phyloP scores from a whole-genome alignment of 2,329 filamentous ascomycete genomes.

The Rhinocladiella mackenziei region DNA sequence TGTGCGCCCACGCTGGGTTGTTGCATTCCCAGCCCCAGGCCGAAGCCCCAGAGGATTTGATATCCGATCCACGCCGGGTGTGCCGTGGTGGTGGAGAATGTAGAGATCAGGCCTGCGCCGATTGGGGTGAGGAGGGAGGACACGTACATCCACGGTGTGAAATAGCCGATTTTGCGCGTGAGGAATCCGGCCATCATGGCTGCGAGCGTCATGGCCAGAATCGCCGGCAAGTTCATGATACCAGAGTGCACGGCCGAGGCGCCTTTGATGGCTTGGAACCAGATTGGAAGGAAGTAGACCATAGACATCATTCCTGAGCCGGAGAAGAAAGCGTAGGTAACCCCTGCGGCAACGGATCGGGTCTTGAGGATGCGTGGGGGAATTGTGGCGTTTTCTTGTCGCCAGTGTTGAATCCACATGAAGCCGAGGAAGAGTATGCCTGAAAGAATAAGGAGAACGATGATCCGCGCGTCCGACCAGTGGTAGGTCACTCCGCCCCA shows the following conservation, averaged over 20 bases:
- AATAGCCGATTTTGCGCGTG: constrained; percentile 35
- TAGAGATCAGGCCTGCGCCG: constrained; percentile 33
- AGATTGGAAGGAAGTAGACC: constrained; percentile 32
- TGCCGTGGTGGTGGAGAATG: constrained; percentile 28
- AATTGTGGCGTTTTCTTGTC: constrained; percentile 55
- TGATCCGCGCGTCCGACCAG: constrained; percentile 35
- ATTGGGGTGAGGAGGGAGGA: constrained; percentile 31
- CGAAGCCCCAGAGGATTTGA: constrained; percentile 34
- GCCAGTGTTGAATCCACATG: constrained; percentile 49
- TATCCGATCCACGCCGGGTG: constrained; percentile 34
- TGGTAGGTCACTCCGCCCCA: constrained; percentile 44
- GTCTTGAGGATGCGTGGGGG: constrained; percentile 51
- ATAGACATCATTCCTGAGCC: constrained; percentile 24
- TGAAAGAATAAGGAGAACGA: constrained; percentile 35
- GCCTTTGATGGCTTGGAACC: constrained; percentile 34
- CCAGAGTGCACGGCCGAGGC: constrained; percentile 35
- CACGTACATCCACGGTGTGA: constrained; percentile 36
- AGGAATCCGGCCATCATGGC: constrained; percentile 25
- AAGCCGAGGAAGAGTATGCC: constrained; percentile 35
- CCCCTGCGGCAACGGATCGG: constrained; percentile 51
- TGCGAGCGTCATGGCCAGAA: constrained; percentile 24
- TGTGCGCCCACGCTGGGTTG: constrained; percentile 30
- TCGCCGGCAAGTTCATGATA: constrained; percentile 24
- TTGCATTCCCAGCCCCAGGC: constrained; percentile 32
- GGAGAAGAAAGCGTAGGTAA: constrained; percentile 39